These are phyloP conservation scores for Odonthalia washingtoniensis DNA, from an alignment of 31 red algal genomes.

Conservation along the genomic window DNA sequence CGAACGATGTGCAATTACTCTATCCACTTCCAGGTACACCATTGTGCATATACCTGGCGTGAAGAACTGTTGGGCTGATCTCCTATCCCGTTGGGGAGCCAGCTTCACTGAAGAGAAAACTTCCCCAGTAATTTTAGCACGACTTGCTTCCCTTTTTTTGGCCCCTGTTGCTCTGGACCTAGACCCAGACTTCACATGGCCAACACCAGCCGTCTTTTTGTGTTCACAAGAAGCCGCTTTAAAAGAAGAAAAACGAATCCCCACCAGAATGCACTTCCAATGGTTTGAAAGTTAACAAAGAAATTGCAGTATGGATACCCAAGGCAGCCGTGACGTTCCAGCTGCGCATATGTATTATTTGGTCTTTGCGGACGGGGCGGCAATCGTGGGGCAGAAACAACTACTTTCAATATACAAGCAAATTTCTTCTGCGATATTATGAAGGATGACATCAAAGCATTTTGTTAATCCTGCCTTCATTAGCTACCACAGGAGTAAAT, in stretches of 20 bases:
- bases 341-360: constrained; percentile 27
- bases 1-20: constrained; percentile 8
- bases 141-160: neutral
- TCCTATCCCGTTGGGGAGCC: constrained; percentile 19
- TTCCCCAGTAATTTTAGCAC: neutral
- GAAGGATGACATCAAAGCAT: constrained; percentile 14
- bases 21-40: constrained; percentile 11
- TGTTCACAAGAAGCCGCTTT: neutral
- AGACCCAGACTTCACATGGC: constrained; percentile 16
- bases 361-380: constrained; percentile 15
- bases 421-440: constrained; percentile 39
- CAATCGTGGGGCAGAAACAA: constrained; percentile 31
- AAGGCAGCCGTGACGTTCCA: neutral
- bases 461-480: constrained; percentile 30
- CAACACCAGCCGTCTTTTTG: neutral
- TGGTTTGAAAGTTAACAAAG: neutral
- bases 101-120: neutral
- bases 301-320: neutral
- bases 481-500: neutral
- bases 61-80: constrained; percentile 43
- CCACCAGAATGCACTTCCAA: neutral
- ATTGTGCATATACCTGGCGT: constrained; percentile 34
- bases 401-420: neutral
- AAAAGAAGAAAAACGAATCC: neutral
- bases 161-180: neutral